These are phyloP conservation scores for Grifola frondosa DNA, from an alignment of 1,284 basidiomycete species.

Conservation along the genomic window DNA sequence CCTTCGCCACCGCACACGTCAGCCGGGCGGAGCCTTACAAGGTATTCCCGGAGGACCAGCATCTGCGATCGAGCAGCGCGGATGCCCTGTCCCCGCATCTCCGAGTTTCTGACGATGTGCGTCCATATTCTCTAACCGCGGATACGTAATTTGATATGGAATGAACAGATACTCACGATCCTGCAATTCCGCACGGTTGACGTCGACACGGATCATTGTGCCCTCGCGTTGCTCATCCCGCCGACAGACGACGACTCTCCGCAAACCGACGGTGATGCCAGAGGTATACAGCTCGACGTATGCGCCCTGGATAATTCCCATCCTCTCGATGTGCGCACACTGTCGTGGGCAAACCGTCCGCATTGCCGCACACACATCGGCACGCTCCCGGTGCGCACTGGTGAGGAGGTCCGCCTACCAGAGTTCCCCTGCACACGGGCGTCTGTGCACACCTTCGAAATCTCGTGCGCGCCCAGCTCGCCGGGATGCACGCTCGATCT, in stretches of 20 bases:
- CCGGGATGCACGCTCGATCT: slow-evolving; percentile 10
- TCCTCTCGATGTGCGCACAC: slow-evolving; percentile 6
- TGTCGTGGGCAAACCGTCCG: slow-evolving; percentile 14
- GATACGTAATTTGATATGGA: background rate
- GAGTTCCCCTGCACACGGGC: slow-evolving; percentile 12
- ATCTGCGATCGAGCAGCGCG: background rate
- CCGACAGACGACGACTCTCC: background rate
- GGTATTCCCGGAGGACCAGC: slow-evolving; percentile 5
- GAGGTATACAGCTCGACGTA: slow-evolving; percentile 5
- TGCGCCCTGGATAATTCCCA: slow-evolving; percentile 5
- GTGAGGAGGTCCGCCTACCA: slow-evolving; percentile 2
- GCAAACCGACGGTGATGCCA: background rate
- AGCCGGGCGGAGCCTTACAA: slow-evolving; percentile 4
- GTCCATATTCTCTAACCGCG: background rate
- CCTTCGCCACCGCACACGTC: slow-evolving; percentile 1
- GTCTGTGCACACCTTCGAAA: slow-evolving; percentile 14
- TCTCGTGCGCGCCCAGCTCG: slow-evolving; percentile 5
- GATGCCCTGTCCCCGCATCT: slow-evolving; percentile 7
- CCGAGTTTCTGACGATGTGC: slow-evolving; percentile 2
- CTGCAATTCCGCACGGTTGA: slow-evolving; percentile 9
- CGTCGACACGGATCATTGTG: slow-evolving; percentile 9
- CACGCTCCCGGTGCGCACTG: background rate
- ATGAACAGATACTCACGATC: slow-evolving; percentile 5
- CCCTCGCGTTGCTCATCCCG: slow-evolving; percentile 5
- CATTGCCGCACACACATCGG: slow-evolving; percentile 4